Percentiles rank a stretch among this genome's conserved stretches.
These are phyloP conservation scores for Teunomyces atbi DNA, from an alignment of 805 yeast genomes.

Conservation along the genomic window DNA sequence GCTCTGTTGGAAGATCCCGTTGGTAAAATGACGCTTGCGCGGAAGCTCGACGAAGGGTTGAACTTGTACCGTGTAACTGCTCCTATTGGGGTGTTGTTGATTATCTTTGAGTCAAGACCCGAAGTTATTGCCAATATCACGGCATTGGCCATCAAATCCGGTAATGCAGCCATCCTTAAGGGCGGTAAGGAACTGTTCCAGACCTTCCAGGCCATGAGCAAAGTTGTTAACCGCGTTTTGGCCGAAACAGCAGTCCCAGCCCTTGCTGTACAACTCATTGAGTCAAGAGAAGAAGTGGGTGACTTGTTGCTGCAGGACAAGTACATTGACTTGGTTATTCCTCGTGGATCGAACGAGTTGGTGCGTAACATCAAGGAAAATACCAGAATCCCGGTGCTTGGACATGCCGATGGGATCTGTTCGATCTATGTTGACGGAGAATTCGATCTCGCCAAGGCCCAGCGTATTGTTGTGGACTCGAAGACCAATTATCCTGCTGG, in stretches of 20 bases:
- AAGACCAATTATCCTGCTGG: conserved; percentile 98
- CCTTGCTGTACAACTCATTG: conserved; percentile 80
- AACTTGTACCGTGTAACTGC: conserved; percentile 80
- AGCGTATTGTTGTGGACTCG: conserved; percentile 73
- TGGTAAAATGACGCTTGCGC: conserved; percentile 81
- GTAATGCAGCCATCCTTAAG: conserved; percentile 93
- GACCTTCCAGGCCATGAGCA: conserved; percentile 81
- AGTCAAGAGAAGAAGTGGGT: conserved; percentile 86
- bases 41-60: conserved; percentile 86
- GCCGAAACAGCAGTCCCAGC: conserved; percentile 70
- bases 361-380: conserved; percentile 81
- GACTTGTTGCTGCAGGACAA: conserved; percentile 81
- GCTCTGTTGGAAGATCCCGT: conserved; percentile 88
- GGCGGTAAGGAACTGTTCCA: conserved; percentile 94
- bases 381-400: conserved; percentile 94
- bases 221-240: conserved; percentile 62
- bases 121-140: conserved; percentile 98
- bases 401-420: conserved; percentile 98
- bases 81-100: conserved; percentile 90
- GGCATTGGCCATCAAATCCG: conserved; percentile 92
- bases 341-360: conserved; percentile 94
- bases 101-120: conserved; percentile 95
- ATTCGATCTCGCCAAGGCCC: conserved; percentile 77
- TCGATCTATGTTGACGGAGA: conserved; percentile 77
- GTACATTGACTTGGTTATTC: conserved; percentile 92